Evolutionary conservation across 2,329 filamentous ascomycete genomes (phyloP).

Genomic region (Aspergillus hortae): DNA sequence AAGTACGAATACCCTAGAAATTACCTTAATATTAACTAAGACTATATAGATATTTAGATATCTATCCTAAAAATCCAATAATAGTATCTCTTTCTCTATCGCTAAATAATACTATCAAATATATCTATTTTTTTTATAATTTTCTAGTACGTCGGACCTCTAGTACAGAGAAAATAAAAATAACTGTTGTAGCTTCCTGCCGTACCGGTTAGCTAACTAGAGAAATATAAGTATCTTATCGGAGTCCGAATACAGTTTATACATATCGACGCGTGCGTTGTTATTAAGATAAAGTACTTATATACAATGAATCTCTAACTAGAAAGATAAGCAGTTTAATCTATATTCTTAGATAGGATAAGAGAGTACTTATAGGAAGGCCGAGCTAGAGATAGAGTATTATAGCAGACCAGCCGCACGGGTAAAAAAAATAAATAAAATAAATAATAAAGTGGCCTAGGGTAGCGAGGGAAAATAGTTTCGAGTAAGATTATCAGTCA

Average conservation of each 20-base stretch:
- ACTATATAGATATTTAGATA: not conserved
- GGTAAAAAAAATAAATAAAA: not conserved
- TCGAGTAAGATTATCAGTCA: not conserved
- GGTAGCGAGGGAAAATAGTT: not conserved
- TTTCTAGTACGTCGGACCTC: not conserved
- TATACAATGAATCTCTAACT: not conserved
- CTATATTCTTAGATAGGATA: not conserved
- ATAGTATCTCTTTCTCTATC: not conserved
- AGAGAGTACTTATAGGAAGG: not conserved
- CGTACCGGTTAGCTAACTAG: not conserved
- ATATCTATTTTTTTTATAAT: not conserved
- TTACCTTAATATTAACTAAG: not conserved
- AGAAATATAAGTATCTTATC: not conserved
- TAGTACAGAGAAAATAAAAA: not conserved
- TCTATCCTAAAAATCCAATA: not conserved
- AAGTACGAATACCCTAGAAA: not conserved
- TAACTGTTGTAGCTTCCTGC: not conserved
- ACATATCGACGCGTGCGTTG: not conserved
- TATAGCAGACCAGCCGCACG: constrained; percentile 1
- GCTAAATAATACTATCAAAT: not conserved
- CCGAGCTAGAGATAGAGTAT: not conserved
- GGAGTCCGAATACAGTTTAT: not conserved
- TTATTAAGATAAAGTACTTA: not conserved
- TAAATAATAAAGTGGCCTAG: not conserved
- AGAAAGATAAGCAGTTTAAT: not conserved